Evolutionary conservation across 2,329 filamentous ascomycete species (phyloP).

Genomic region (Raffaelea deltoideospora): DNA sequence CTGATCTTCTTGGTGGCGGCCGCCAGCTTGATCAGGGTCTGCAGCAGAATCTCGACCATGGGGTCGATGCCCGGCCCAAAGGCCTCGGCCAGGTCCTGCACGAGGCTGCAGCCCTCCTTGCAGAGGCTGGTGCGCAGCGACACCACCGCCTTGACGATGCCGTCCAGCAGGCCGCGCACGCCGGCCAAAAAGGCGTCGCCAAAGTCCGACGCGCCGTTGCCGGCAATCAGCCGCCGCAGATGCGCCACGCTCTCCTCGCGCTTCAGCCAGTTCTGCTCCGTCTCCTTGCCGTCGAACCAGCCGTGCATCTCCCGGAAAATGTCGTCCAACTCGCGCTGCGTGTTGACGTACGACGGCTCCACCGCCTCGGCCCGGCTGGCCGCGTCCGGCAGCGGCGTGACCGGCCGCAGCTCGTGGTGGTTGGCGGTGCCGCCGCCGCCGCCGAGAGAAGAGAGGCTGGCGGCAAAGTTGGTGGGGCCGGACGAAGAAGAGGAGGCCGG

Average conservation of each 20-base stretch:
- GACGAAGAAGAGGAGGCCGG: too few species aligned
- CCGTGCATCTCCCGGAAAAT: constrained; percentile 67
- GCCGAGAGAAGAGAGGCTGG: constrained; percentile 33
- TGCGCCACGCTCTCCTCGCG: constrained; percentile 69
- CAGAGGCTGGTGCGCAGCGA: constrained; percentile 83
- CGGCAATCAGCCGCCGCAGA: constrained; percentile 62
- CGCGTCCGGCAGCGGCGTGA: constrained; percentile 45
- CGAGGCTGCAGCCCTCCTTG: constrained; percentile 66
- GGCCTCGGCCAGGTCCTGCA: constrained; percentile 70
- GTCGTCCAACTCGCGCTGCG: constrained; percentile 76
- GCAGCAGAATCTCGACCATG: constrained; percentile 81
- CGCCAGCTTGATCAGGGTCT: constrained; percentile 78
- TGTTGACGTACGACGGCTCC: constrained; percentile 73
- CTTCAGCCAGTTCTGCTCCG: constrained; percentile 80
- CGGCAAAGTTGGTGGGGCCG: constrained; percentile 32
- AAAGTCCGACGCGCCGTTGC: constrained; percentile 72
- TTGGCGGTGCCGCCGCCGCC: too few species aligned
- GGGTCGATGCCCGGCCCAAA: constrained; percentile 69
- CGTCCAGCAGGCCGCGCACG: constrained; percentile 64
- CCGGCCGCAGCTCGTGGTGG: too few species aligned
- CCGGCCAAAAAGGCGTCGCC: constrained; percentile 52
- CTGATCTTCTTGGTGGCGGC: constrained; percentile 86
- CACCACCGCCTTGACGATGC: constrained; percentile 70
- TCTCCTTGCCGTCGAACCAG: constrained; percentile 75
- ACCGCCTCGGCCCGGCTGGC: constrained; percentile 46